Evolutionary conservation across 768 basidiomycete genomes (phyloP), one percentile per base, ranked within the genome.

Genomic region (Pleurotus platypus): DNA sequence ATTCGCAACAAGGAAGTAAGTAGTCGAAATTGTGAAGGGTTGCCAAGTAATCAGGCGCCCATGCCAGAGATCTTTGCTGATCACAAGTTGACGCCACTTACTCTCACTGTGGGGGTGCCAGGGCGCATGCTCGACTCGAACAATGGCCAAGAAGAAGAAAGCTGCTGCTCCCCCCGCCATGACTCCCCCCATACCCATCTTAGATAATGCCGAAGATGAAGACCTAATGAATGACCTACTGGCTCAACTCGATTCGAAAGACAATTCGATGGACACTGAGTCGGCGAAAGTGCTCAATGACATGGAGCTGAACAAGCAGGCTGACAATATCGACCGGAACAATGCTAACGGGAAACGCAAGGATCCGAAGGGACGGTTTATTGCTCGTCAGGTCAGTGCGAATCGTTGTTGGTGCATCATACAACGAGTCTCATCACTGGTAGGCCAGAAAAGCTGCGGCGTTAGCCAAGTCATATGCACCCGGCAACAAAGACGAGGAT

Each of bases 361-460:
- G 62, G 81, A 80, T 64, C 73, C 84, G 30, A 90, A 83, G 69
- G 70, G 71, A 64, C 80, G 89, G 45, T 86, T 86, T 69, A 78
- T 79, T 63, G 90, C 88, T 18, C 78, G 91, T 45, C 83, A 89
- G 83, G 91, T 88, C 57, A 55, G 75, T 61, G 5, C 5, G 13
- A 42, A 22, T 26, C 16, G 46, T 13, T 37, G 46, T 51, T 46
- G n/a, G 3, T 24, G 24, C 27, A 7, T 13, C 20, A 20, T 5
- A 24, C 38, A 24, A 48, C 18, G 40, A 43, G 37, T 56, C n/a
- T 20, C 9, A 15, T 47, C n/a, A 56, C 13, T 26, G 24, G 12
- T 62, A 94, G 90, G 87, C 85, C 15, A 79, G 87, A 63, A 93
- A 86, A 67, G 87, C 84, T 9, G 87, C 85, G 13, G 77, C 79